Percentiles rank a stretch among this genome's conserved stretches.
phyloP scores from a whole-genome alignment of 768 basidiomycete genomes.

The Suillus tomentosus region DNA sequence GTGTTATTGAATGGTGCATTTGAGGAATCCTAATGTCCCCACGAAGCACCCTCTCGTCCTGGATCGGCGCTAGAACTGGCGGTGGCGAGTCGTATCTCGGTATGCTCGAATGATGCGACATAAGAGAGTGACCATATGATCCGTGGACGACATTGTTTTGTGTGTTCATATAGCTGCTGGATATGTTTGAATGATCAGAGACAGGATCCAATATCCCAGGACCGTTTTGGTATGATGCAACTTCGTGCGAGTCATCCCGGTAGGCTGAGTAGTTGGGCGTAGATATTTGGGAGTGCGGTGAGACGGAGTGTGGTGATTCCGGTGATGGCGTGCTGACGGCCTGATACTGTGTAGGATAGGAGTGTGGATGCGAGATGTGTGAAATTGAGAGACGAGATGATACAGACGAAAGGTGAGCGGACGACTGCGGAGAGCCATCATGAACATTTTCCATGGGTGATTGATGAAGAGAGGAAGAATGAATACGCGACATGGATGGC shows the following conservation, averaged over 20 bases:
- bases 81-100: constrained; percentile 54
- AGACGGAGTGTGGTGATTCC: constrained; percentile 51
- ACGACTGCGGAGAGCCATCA: constrained; percentile 33
- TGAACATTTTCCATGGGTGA: constrained; percentile 29
- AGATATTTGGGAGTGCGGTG: constrained; percentile 35
- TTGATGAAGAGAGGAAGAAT: constrained; percentile 31
- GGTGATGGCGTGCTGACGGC: constrained; percentile 49
- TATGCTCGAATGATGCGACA: constrained; percentile 22
- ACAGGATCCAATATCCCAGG: constrained; percentile 33
- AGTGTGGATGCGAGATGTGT: constrained; percentile 57
- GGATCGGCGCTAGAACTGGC: constrained; percentile 58
- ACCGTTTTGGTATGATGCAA: constrained; percentile 40
- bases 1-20: constrained; percentile 31
- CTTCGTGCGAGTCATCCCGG: constrained; percentile 44
- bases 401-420: constrained; percentile 35
- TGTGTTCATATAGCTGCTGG: constrained; percentile 35
- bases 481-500: constrained; percentile 31
- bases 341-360: constrained; percentile 41
- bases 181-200: constrained; percentile 25
- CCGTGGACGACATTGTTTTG: constrained; percentile 30
- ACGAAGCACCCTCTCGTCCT: constrained; percentile 38
- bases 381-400: constrained; percentile 62
- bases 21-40: constrained; percentile 33
- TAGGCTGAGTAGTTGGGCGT: constrained; percentile 45
- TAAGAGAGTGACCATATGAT: constrained; percentile 25